These are phyloP conservation scores for Fonsecaea erecta DNA, from an alignment of 2,329 filamentous ascomycete species.

Conservation along the genomic window DNA sequence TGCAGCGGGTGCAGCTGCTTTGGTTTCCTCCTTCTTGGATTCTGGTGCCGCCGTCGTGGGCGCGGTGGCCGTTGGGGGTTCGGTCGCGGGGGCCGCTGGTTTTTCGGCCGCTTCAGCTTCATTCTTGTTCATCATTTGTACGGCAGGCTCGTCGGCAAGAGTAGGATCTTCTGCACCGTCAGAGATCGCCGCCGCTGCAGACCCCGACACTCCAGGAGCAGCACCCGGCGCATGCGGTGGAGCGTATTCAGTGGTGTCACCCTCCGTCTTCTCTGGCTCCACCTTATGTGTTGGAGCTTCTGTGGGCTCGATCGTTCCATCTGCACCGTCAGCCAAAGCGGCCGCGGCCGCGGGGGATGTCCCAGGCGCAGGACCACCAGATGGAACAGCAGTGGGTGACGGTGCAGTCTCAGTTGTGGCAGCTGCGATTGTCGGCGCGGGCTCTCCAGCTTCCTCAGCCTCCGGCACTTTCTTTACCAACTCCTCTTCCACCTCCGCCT, in stretches of 20 bases:
- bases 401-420: slow-evolving; percentile 47
- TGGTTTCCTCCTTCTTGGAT: slow-evolving; percentile 19
- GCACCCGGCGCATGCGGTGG: slow-evolving; percentile 20
- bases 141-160: slow-evolving; percentile 35
- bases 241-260: slow-evolving; percentile 34
- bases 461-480: slow-evolving; percentile 60
- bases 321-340: slow-evolving; percentile 31
- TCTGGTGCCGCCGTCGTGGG: slow-evolving; percentile 15
- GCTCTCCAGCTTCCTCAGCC: slow-evolving; percentile 45
- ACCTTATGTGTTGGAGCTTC: slow-evolving; percentile 16
- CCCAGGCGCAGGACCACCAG: slow-evolving; percentile 17
- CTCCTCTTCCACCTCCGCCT: slow-evolving; percentile 74
- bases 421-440: slow-evolving; percentile 49
- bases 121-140: slow-evolving; percentile 35
- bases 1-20: slow-evolving; percentile 18
- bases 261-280: slow-evolving; percentile 32
- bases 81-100: slow-evolving; percentile 11
- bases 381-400: slow-evolving; percentile 10
- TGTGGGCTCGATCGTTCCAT: slow-evolving; percentile 14
- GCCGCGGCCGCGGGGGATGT: slow-evolving; percentile 27
- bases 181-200: slow-evolving; percentile 31
- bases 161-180: slow-evolving; percentile 36
- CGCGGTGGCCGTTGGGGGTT: slow-evolving; percentile 4
- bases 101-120: slow-evolving; percentile 25
- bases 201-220: slow-evolving; percentile 6